These are phyloP conservation scores for Stagonosporopsis vannaccii DNA, from an alignment of 2,329 filamentous ascomycete species.

Conservation along the genomic window DNA sequence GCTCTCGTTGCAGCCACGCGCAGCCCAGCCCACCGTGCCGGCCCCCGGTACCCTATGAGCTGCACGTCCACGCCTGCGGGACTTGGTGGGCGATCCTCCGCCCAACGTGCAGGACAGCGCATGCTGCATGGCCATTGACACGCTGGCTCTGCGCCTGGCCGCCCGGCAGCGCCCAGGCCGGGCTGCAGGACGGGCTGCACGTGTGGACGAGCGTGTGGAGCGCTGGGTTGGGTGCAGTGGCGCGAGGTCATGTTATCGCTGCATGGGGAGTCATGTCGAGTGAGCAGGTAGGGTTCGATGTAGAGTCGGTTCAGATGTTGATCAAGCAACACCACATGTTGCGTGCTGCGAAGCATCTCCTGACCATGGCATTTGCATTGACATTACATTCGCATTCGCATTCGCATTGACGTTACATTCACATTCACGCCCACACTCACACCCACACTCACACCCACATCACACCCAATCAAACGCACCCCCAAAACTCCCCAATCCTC, in stretches of 20 bases:
- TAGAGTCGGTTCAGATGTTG: not conserved
- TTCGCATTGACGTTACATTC: too few relatives aligned
- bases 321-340: not conserved
- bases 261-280: too few relatives aligned
- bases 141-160: conserved; percentile 29
- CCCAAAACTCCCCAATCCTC: conserved; percentile 41
- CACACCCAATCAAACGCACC: not conserved
- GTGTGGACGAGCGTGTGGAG: not conserved
- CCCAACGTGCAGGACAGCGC: conserved; percentile 41
- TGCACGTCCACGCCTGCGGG: conserved; percentile 41
- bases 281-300: not conserved
- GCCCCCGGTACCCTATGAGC: conserved; percentile 47
- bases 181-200: not conserved
- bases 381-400: too few relatives aligned
- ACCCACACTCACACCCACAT: not conserved
- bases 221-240: too few relatives aligned
- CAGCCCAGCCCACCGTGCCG: conserved; percentile 23
- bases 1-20: conserved; percentile 23
- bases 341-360: too few relatives aligned
- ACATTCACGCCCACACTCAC: too few relatives aligned
- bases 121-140: conserved; percentile 45
- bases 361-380: too few relatives aligned
- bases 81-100: conserved; percentile 34
- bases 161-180: not conserved
- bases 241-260: conserved; percentile 3